These are phyloP conservation scores for Penicillium chermesinum DNA, from an alignment of 495 filamentous ascomycete genomes.

Conservation along the genomic window DNA sequence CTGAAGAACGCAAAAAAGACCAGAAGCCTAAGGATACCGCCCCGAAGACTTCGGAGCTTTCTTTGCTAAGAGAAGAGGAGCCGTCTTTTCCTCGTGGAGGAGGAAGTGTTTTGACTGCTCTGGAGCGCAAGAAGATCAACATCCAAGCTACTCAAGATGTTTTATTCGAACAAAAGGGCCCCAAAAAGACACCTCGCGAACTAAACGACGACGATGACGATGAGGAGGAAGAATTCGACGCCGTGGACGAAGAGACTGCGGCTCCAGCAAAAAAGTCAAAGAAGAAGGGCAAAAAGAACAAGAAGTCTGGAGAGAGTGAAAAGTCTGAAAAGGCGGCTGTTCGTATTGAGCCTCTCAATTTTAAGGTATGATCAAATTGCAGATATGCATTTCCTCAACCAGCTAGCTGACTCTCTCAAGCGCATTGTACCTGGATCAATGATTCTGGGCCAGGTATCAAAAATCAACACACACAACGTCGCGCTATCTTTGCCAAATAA, in stretches of 20 bases:
- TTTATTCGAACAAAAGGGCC: conserved; percentile 72
- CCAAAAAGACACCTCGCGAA: conserved; percentile 41
- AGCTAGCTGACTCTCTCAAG: conserved; percentile 47
- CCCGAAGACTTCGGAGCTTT: conserved; percentile 39
- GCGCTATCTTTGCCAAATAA: conserved; percentile 85
- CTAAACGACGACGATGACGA: conserved; percentile 43
- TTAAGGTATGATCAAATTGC: conserved; percentile 57
- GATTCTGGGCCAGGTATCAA: conserved; percentile 78
- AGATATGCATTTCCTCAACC: not conserved
- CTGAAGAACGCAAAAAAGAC: conserved; percentile 34
- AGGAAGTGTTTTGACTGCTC: conserved; percentile 80
- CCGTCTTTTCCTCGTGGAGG: conserved; percentile 88
- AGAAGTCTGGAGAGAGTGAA: conserved; percentile 43
- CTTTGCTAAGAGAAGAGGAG: conserved; percentile 69
- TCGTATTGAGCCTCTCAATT: conserved; percentile 81
- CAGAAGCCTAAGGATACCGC: conserved; percentile 31
- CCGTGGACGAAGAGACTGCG: conserved; percentile 41
- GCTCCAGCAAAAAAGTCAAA: conserved; percentile 47
- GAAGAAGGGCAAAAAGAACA: conserved; percentile 45
- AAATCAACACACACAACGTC: conserved; percentile 74
- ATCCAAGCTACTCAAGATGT: conserved; percentile 90
- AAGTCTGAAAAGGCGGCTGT: conserved; percentile 49
- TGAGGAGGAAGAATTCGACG: conserved; percentile 33
- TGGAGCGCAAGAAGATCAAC: conserved; percentile 95
- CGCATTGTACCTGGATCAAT: conserved; percentile 76